Base-by-base conservation (phyloP, 2,329 filamentous ascomycete species). In the Sordariomycetes sp. region DNA sequence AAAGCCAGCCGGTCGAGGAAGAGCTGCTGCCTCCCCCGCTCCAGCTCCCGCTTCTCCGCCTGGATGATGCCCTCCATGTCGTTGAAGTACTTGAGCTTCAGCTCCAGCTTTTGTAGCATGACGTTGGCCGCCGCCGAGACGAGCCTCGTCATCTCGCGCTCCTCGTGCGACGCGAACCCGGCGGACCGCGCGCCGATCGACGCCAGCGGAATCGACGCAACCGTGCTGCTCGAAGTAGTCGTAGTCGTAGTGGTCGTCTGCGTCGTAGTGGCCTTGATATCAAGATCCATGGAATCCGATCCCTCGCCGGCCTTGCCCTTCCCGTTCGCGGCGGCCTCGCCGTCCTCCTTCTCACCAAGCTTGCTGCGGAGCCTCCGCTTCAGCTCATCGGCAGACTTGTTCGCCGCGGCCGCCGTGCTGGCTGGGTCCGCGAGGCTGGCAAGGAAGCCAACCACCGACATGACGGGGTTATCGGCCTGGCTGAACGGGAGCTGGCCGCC, bases 31-130 rank as follows among this genome's bases (percentile, higher is more conserved):
- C 93, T 85, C 48, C 89, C 90, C 59, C 92, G 85, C 72, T 99
- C 94, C 24, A 99, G 79, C 72, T 99, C 94, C 60, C 92, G 84
- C 60, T 93, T 87, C 75, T 99, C 94, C 6, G 92, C 90, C 65
- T 95, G 89, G 55, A 99, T 79, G 52, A 97, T 87, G 20, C 89
- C 82, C 73, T 99, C 94, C 81, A 99, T 92, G 71, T 99, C 94
- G 66, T 89, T 88, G 73, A 99, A 99, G 70, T 97, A 96, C 67
- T 90, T 87, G 60, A 99, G 80, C 74, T 99, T 99, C 65, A 97
- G 78, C 73, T 97, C 91, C 61, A 97, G 85, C 74, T 99, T 99
- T 69, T 96, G 88, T 37, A 97, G 78, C n/a, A 90, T 93, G 14
- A 96, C 80, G 69, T 99, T 99, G 57, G 96, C 90, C 0, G 91